phyloP scores from a whole-genome alignment of 1,284 basidiomycete genomes.

The Mycena sp. region DNA sequence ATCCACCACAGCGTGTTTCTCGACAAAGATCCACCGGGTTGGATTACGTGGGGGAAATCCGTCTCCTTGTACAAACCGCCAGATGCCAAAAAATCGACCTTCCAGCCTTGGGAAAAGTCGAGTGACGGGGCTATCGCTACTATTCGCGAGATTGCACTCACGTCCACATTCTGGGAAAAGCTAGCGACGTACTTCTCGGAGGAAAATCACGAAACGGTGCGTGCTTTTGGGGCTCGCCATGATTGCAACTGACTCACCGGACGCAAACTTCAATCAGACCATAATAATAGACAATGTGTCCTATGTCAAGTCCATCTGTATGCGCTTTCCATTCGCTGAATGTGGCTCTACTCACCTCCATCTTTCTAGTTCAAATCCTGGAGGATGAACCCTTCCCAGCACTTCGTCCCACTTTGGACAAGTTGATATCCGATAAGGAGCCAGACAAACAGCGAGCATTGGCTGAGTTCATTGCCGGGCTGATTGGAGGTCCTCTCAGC shows the following conservation, averaged over 20 bases:
- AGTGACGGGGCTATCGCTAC: slow-evolving; percentile 59
- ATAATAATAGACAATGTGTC: slow-evolving; percentile 77
- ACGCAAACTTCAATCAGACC: slow-evolving; percentile 42
- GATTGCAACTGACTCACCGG: too few species aligned
- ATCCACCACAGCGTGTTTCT: slow-evolving; percentile 53
- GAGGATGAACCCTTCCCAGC: slow-evolving; percentile 73
- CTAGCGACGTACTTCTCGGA: slow-evolving; percentile 71
- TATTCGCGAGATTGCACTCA: slow-evolving; percentile 57
- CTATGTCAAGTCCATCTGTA: slow-evolving; percentile 81
- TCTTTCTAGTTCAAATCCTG: slow-evolving; percentile 70
- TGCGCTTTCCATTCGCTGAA: slow-evolving; percentile 41
- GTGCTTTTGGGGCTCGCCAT: too few species aligned
- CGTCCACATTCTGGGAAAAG: slow-evolving; percentile 68
- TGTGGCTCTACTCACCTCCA: slow-evolving; percentile 24
- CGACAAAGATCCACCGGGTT: slow-evolving; percentile 69
- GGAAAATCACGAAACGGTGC: slow-evolving; percentile 64
- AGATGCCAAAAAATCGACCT: slow-evolving; percentile 56
- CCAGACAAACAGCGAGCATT: slow-evolving; percentile 90
- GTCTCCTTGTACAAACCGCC: slow-evolving; percentile 62
- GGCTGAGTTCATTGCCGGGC: slow-evolving; percentile 86
- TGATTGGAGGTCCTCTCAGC: slow-evolving; percentile 66
- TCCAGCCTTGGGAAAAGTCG: slow-evolving; percentile 65
- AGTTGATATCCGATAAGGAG: slow-evolving; percentile 66
- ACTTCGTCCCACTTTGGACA: slow-evolving; percentile 65
- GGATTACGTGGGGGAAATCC: slow-evolving; percentile 66